Conservation (phyloP, 2,329 filamentous ascomycete species). For the Paraphoma chrysanthemicola region DNA sequence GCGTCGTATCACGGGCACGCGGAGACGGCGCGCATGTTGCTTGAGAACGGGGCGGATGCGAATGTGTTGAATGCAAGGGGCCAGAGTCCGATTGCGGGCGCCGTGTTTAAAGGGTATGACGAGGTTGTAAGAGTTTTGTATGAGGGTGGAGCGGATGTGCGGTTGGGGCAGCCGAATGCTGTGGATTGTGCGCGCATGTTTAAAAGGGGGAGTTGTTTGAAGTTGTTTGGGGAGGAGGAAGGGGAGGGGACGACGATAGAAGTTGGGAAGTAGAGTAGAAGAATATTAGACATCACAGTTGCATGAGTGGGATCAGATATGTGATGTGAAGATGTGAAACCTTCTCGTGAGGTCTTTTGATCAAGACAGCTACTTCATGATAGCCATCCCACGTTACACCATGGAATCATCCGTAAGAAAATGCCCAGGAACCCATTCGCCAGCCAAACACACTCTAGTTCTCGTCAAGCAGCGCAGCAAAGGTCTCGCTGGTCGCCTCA, state of each 20-base stretch:
- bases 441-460: slow-evolving; percentile 50
- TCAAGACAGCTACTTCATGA: slow-evolving; percentile 37
- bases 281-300: no score
- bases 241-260: slow-evolving; percentile 13
- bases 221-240: slow-evolving; percentile 36
- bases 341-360: slow-evolving; percentile 32
- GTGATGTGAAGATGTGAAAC: slow-evolving; percentile 20
- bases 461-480: slow-evolving; percentile 57
- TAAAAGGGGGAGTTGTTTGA: slow-evolving; percentile 43
- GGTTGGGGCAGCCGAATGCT: slow-evolving; percentile 53
- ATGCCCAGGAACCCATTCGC: slow-evolving; percentile 33
- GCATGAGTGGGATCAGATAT: no score
- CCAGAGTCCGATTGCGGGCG: slow-evolving; percentile 73
- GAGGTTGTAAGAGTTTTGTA: slow-evolving; percentile 65
- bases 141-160: slow-evolving; percentile 51
- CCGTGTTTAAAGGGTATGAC: slow-evolving; percentile 74
- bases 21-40: slow-evolving; percentile 65
- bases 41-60: slow-evolving; percentile 69
- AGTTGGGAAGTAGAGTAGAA: no score
- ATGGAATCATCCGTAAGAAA: slow-evolving; percentile 30
- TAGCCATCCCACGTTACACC: slow-evolving; percentile 25
- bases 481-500: slow-evolving; percentile 59
- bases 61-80: slow-evolving; percentile 72
- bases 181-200: slow-evolving; percentile 58
- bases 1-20: slow-evolving; percentile 73